phyloP scores from a whole-genome alignment of 306 rosid species.

The Quercus suber region DNA sequence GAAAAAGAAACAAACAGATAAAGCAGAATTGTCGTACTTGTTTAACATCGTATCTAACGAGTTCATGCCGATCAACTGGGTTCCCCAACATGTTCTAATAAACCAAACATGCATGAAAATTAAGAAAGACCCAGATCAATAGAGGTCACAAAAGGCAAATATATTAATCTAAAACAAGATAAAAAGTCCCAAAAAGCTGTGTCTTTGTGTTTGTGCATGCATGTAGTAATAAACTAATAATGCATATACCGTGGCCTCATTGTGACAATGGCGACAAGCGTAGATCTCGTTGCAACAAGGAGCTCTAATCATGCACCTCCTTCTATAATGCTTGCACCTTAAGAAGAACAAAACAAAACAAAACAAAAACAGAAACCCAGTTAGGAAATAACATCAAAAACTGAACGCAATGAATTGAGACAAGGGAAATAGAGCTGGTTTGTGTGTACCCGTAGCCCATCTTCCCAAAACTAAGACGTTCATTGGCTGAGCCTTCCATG shows the following conservation, averaged over 20 bases:
- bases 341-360: too few relatives aligned
- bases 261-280: constrained; percentile 93
- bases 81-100: constrained; percentile 62
- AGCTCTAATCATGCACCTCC: constrained; percentile 91
- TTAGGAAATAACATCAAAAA: not conserved
- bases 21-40: constrained; percentile 47
- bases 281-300: constrained; percentile 96
- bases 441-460: constrained; percentile 83
- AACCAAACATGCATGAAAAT: constrained; percentile 9
- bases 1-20: not conserved
- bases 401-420: not conserved
- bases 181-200: not conserved
- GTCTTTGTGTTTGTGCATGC: not conserved
- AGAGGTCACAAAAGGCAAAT: constrained; percentile 10
- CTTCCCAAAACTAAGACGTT: constrained; percentile 90
- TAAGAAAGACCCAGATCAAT: constrained; percentile 32
- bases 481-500: constrained; percentile 73
- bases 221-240: not conserved
- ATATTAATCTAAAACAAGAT: not conserved
- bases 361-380: not conserved
- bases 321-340: constrained; percentile 91
- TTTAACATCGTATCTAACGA: constrained; percentile 64
- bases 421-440: not conserved
- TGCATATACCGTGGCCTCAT: constrained; percentile 64
- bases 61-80: constrained; percentile 73